Conservation (phyloP, 2,329 filamentous ascomycete species). For the Apiospora sp. region DNA sequence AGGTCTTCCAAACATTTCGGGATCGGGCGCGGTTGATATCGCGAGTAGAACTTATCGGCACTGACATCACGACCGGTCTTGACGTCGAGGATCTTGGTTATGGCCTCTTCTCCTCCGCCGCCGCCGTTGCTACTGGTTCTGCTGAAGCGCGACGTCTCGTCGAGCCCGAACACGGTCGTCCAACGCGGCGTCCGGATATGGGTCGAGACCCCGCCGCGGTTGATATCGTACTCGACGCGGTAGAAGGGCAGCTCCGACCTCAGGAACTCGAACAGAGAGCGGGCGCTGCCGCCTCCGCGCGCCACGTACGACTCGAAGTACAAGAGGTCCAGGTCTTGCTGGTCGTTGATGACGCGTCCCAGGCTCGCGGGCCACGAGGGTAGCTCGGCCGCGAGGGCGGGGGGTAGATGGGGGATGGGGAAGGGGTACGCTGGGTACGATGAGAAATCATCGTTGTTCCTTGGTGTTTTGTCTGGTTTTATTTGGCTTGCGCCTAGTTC, state of each 20-base stretch:
- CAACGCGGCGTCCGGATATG: conserved; percentile 68
- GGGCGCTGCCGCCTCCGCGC: conserved; percentile 52
- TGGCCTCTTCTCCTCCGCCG: conserved; percentile 46
- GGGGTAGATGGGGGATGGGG: conserved; percentile 54
- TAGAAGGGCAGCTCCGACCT: conserved; percentile 78
- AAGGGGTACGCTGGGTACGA: conserved; percentile 58
- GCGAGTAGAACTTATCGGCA: conserved; percentile 59
- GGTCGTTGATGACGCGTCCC: conserved; percentile 67
- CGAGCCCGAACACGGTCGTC: conserved; percentile 65
- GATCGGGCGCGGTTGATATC: conserved; percentile 71
- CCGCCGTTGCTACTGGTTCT: conserved; percentile 45
- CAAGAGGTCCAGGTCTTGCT: conserved; percentile 75
- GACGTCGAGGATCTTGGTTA: conserved; percentile 46
- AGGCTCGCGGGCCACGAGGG: conserved; percentile 58
- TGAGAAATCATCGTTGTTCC: conserved; percentile 42
- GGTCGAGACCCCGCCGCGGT: conserved; percentile 68
- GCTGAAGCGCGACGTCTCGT: conserved; percentile 70
- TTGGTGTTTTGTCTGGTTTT: background rate
- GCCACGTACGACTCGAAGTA: conserved; percentile 80
- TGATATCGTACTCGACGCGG: conserved; percentile 76
- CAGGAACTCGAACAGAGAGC: conserved; percentile 73
- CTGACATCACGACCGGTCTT: conserved; percentile 39
- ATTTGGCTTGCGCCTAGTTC: background rate
- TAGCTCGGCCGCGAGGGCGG: conserved; percentile 48
- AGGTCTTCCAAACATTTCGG: conserved; percentile 74